Base-by-base conservation (phyloP, 768 basidiomycete species). In the Calocera viscosa region DNA sequence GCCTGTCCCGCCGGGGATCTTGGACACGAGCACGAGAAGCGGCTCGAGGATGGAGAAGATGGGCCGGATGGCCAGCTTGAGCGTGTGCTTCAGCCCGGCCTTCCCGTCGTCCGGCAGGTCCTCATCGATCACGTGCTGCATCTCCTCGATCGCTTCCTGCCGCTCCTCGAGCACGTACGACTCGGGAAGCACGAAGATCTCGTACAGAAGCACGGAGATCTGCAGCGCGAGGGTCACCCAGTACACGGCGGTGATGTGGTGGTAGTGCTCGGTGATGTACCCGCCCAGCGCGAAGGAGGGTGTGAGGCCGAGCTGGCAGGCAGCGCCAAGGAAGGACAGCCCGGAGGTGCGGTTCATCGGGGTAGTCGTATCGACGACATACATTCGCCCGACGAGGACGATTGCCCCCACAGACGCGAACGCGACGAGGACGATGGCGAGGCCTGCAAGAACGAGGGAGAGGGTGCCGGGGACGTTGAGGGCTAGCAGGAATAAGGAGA, bases 161-260 rank as follows among this genome's bases (percentile, higher is more conserved):
- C 53, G 24, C 22, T 60, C 53, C 22, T 26, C 53, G 8, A 60
- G 53, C 53, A 60, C 53, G 53, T 60, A 60, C 26, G 53, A 60
- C 53, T 60, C 53, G 53, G 53, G 53, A 5, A 60, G 53, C 14
- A 60, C 11, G 53, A 60, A 60, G 26, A 60, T 32, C 30, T 60
- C 53, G 26, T 32, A 60, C 26, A 60, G 53, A 22, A 60, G 53
- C 26, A 60, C 53, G 53, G 16, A 5, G 53, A 60, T 22, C 30
- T 60, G 53, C 24, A 60, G 53, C 10, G 53, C 53, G 24, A 60
- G 53, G 26, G 53, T 60, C 2, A 60, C 53, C 53, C 53, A 60
- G 53, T 60, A 60, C 14, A 60, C 53, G 53, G 53, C 53, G 53
- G 53, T 60, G 53, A 60, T 32, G 30, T 60, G 53, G 26, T 60